phyloP scores from a whole-genome alignment of 2,329 filamentous ascomycete species.

The Torrubiellomyces zombiae region DNA sequence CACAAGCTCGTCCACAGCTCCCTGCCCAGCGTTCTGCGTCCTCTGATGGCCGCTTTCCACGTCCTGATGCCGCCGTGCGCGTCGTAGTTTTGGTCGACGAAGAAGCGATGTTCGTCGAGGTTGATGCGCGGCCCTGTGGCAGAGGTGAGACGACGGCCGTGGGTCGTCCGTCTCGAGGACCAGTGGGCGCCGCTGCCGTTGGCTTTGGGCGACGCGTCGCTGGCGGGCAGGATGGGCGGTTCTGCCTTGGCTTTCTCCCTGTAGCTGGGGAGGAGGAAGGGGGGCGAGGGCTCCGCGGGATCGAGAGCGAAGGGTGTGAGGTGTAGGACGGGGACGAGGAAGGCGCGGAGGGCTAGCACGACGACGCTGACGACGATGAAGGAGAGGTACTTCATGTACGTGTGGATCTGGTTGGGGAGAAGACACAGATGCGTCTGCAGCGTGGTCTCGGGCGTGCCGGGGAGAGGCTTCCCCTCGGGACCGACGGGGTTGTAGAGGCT shows the following conservation, averaged over 20 bases:
- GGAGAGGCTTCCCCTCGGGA: conserved; percentile 30
- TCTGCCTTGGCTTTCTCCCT: conserved; percentile 40
- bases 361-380: conserved; percentile 39
- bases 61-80: conserved; percentile 26
- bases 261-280: conserved; percentile 25
- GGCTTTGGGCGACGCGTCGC: conserved; percentile 2
- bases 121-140: conserved; percentile 35
- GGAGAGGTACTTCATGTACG: conserved; percentile 62
- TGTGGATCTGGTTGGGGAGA: conserved; percentile 70
- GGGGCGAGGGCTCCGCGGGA: conserved; percentile 11
- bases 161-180: conserved; percentile 8
- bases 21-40: conserved; percentile 26
- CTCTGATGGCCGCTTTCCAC: conserved; percentile 12
- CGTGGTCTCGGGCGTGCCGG: conserved; percentile 33
- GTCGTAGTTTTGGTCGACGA: too few relatives aligned
- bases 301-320: conserved; percentile 38
- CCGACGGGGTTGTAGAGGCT: conserved; percentile 89
- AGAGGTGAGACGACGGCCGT: too few relatives aligned
- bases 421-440: conserved; percentile 83
- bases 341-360: conserved; percentile 33
- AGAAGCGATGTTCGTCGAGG: conserved; percentile 24
- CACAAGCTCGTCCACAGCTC: conserved; percentile 47
- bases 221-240: conserved; percentile 11
- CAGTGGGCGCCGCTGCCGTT: conserved; percentile 9
- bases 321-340: conserved; percentile 38